Base-by-base conservation (phyloP, 495 filamentous ascomycete genomes). In the Podospora comata region DNA sequence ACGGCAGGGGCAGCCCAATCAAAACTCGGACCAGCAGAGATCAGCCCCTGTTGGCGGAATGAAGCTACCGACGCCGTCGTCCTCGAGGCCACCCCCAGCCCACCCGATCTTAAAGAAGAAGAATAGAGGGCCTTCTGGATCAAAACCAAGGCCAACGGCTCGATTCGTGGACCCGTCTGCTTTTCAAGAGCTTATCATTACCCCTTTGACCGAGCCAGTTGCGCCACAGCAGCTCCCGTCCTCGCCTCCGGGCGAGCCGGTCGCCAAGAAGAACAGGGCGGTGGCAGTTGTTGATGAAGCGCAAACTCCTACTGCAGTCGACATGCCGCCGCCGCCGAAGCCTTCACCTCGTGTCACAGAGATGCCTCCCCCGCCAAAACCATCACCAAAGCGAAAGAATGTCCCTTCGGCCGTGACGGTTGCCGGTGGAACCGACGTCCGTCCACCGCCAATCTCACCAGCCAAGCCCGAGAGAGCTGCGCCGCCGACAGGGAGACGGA, bases 51-150 rank as follows among this genome's bases (percentile, higher is more conserved):
- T 23, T 4, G 56, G 62, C 28, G 68, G 66, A 48, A 68, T 69
- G 34, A 80, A 77, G 61, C 62, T 69, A 28, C 68, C 68, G 9
- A 72, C 76, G 11, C 71, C 78, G 13, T 79, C 75, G 5, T 72
- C 76, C 2, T 73, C 76, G 2, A 70, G 67, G 53, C 71, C 74
- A n/a, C 68, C 74, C 18, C 79, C 80, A 44, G 72, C 78, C 7
- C 84, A 81, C 73, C 80, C 84, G 0, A 85, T 85, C 58, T 71
- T 85, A 65, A 86, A 86, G 72, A 85, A 86, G 72, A 85, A 85
- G 73, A 77, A 77, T 57, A 81, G 84, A 66, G 82, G 80, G 9
- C 82, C 84, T 65, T 85, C 83, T 48, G 71, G 71, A 55, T 81
- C 79, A n/a, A 82, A 81, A 57, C 79, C 80, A 7, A 76, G 81